Evolutionary conservation across 768 basidiomycete species (phyloP).

Genomic region (Leucosporidium yakuticum): DNA sequence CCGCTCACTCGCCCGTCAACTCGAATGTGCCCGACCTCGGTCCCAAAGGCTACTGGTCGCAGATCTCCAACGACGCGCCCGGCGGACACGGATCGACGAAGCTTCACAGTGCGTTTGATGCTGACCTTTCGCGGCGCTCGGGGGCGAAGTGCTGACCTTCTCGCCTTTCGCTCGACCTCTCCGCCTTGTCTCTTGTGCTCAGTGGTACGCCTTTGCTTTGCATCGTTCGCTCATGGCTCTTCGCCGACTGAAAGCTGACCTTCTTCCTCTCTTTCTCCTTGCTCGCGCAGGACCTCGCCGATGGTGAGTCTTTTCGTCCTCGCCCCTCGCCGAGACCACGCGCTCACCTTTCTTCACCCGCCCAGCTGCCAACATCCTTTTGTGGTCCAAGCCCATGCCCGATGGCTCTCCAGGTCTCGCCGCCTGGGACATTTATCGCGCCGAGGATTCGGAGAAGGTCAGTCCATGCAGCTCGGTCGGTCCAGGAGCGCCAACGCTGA

Average conservation of each 20-base stretch:
- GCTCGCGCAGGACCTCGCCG: conserved; percentile 27
- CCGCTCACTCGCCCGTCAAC: conserved; percentile 79
- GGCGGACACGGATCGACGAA: conserved; percentile 79
- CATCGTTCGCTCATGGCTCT: not conserved
- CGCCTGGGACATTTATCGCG: conserved; percentile 83
- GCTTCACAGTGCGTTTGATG: conserved; percentile 63
- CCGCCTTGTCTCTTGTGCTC: not conserved
- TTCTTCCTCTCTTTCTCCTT: not conserved
- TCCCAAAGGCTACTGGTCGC: conserved; percentile 50
- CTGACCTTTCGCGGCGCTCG: too few species aligned
- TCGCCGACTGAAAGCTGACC: not conserved
- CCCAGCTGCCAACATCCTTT: conserved; percentile 78
- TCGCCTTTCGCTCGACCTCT: not conserved
- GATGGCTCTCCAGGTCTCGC: conserved; percentile 60
- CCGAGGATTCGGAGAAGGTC: conserved; percentile 63
- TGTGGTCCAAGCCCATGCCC: conserved; percentile 58
- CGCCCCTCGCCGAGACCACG: too few species aligned
- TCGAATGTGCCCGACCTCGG: conserved; percentile 77
- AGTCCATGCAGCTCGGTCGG: not conserved
- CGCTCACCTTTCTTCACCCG: not conserved
- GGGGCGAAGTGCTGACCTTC: conserved; percentile 53
- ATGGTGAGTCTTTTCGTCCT: conserved; percentile 9
- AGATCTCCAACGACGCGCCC: conserved; percentile 56
- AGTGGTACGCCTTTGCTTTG: not conserved
- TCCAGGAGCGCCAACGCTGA: not conserved